These are phyloP conservation scores for Alternaria panax DNA, from an alignment of 2,329 filamentous ascomycete species.

Conservation along the genomic window DNA sequence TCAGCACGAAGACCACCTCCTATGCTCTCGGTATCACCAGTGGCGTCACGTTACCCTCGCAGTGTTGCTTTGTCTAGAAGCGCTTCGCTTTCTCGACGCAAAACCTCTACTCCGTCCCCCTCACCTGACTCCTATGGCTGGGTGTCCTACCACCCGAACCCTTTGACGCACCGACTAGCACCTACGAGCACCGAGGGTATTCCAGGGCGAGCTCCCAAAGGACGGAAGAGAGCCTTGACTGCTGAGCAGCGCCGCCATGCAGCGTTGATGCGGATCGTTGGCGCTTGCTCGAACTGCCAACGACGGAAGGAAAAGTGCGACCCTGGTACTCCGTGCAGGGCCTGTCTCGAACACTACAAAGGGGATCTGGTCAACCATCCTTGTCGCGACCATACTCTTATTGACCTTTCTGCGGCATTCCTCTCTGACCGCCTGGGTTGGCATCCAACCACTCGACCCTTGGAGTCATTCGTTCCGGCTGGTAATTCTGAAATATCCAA, in stretches of 20 bases:
- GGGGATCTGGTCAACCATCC: slow-evolving; percentile 46
- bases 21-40: slow-evolving; percentile 37
- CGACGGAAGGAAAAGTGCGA: slow-evolving; percentile 50
- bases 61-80: slow-evolving; percentile 35
- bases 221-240: slow-evolving; percentile 44
- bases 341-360: slow-evolving; percentile 50
- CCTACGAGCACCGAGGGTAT: slow-evolving; percentile 38
- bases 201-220: slow-evolving; percentile 36
- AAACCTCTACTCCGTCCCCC: slow-evolving; percentile 35
- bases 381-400: slow-evolving; percentile 45
- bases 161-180: slow-evolving; percentile 41
- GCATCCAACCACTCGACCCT: slow-evolving; percentile 44
- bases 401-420: slow-evolving; percentile 38
- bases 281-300: slow-evolving; percentile 48
- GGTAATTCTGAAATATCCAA: slow-evolving; percentile 24
- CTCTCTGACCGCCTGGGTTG: slow-evolving; percentile 45
- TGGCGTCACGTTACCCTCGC: slow-evolving; percentile 29
- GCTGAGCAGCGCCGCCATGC: slow-evolving; percentile 45
- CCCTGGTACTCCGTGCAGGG: slow-evolving; percentile 49
- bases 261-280: slow-evolving; percentile 47
- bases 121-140: slow-evolving; percentile 43
- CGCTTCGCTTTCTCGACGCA: slow-evolving; percentile 36
- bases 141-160: slow-evolving; percentile 46
- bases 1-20: slow-evolving; percentile 31
- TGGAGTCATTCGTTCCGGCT: slow-evolving; percentile 35